Percentiles rank a stretch among this genome's conserved stretches.
phyloP scores from a whole-genome alignment of 768 basidiomycete species.

The Porphyrellus cyaneotinctus region DNA sequence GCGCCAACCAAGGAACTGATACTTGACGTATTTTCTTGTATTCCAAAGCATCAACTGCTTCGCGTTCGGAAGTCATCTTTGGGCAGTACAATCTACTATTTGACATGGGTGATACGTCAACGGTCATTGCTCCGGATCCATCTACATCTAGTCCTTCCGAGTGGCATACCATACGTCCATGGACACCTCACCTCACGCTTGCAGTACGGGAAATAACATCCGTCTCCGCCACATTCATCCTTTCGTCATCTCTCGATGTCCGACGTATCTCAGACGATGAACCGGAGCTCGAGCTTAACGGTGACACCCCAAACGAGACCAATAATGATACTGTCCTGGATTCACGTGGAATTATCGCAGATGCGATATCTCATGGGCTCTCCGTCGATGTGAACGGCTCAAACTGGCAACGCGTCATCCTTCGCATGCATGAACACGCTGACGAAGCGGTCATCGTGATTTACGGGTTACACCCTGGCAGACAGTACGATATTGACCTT shows the following conservation, averaged over 20 bases:
- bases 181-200: slow-evolving; percentile 67
- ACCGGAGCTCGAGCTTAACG: slow-evolving; percentile 27
- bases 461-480: slow-evolving; percentile 82
- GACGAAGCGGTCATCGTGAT: slow-evolving; percentile 92
- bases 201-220: slow-evolving; percentile 79
- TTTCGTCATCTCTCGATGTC: slow-evolving; percentile 51
- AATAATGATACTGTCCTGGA: slow-evolving; percentile 31
- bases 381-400: slow-evolving; percentile 77
- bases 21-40: not conserved
- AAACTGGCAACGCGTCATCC: slow-evolving; percentile 75
- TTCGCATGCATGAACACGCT: slow-evolving; percentile 71
- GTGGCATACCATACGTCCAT: slow-evolving; percentile 77
- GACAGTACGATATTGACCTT: slow-evolving; percentile 88
- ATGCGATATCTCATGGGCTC: slow-evolving; percentile 68
- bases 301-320: slow-evolving; percentile 35
- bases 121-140: slow-evolving; percentile 3
- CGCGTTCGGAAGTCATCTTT: not conserved
- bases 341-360: slow-evolving; percentile 49
- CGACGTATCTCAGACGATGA: slow-evolving; percentile 16
- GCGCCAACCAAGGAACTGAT: not conserved
- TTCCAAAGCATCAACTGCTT: not conserved
- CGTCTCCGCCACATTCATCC: slow-evolving; percentile 71
- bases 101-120: slow-evolving; percentile 20
- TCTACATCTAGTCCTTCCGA: slow-evolving; percentile 24
- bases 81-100: not conserved